A percentile compares a stretch with the other conserved stretches of the same genome.
Evolutionary conservation across 495 filamentous ascomycete genomes (phyloP).

Genomic region (Clohesyomyces aquaticus): DNA sequence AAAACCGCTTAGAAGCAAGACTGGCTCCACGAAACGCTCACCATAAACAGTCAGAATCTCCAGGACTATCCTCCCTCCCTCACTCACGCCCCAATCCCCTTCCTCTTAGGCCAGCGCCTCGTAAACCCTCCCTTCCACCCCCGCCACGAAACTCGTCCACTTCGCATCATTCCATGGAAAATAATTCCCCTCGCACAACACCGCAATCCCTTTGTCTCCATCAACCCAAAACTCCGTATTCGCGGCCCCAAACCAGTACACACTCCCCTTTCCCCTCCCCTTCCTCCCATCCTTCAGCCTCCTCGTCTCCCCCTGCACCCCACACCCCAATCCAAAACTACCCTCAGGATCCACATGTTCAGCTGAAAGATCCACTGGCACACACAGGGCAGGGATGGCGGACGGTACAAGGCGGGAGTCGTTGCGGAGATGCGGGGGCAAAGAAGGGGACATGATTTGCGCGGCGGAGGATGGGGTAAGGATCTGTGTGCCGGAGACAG

Average conservation of each 20-base stretch:
- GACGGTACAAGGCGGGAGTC: neutral
- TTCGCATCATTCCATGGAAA: constrained; percentile 25
- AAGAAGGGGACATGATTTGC: constrained; percentile 9
- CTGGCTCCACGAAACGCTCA: too few species aligned
- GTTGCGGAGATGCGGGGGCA: constrained; percentile 15
- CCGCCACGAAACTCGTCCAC: constrained; percentile 19
- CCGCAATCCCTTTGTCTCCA: constrained; percentile 27
- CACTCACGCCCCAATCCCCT: too few species aligned
- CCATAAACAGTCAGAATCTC: too few species aligned
- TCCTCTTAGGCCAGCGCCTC: constrained; percentile 17
- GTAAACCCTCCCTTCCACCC: constrained; percentile 20
- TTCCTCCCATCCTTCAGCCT: constrained; percentile 10
- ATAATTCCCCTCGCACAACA: constrained; percentile 25
- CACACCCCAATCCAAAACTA: constrained; percentile 26
- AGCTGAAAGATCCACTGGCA: constrained; percentile 1
- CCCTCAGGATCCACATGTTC: constrained; percentile 16
- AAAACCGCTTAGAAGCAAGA: too few species aligned
- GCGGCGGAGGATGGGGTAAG: neutral
- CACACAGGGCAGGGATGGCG: neutral
- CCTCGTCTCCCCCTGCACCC: constrained; percentile 18
- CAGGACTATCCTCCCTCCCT: too few species aligned
- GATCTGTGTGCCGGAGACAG: constrained; percentile 2
- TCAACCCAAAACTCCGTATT: constrained; percentile 31
- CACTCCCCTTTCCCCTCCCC: constrained; percentile 27
- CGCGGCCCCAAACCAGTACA: constrained; percentile 36